phyloP scores from a whole-genome alignment of 1,284 basidiomycete species.

The Heterobasidion irregulare region DNA sequence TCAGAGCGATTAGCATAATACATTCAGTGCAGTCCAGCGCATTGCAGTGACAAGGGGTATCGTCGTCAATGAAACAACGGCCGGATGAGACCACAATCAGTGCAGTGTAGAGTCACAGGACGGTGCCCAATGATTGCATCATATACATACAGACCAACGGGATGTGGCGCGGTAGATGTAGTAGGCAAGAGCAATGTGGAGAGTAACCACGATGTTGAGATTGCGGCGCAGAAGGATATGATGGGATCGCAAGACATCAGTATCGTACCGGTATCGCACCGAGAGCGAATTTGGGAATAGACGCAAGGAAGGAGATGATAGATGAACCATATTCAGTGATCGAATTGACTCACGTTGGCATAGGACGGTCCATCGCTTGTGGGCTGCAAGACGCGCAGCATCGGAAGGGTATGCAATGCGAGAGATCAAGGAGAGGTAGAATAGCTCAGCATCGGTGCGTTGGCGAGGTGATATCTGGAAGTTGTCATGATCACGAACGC shows the following conservation, averaged over 20 bases:
- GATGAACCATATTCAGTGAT: neutral
- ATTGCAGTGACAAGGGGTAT: neutral
- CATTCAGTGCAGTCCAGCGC: neutral
- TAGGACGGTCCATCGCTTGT: slow-evolving; percentile 58
- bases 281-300: neutral
- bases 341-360: slow-evolving; percentile 47
- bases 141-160: too few relatives aligned
- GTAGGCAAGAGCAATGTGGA: neutral
- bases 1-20: neutral
- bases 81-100: too few relatives aligned
- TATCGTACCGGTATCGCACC: neutral
- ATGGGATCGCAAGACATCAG: neutral
- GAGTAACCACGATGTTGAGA: neutral
- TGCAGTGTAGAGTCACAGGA: too few relatives aligned
- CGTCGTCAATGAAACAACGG: too few relatives aligned
- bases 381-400: slow-evolving; percentile 33
- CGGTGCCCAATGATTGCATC: too few relatives aligned
- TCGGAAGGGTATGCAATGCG: slow-evolving; percentile 35
- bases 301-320: neutral
- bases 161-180: neutral
- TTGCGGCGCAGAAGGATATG: neutral
- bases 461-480: slow-evolving; percentile 62
- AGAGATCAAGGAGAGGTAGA: slow-evolving; percentile 65
- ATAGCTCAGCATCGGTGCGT: slow-evolving; percentile 80
- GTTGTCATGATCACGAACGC: too few relatives aligned